A percentile compares a stretch with the other conserved stretches of the same genome.
phyloP scores from a whole-genome alignment of 441 rosid species.

The Brassica hybrid region DNA sequence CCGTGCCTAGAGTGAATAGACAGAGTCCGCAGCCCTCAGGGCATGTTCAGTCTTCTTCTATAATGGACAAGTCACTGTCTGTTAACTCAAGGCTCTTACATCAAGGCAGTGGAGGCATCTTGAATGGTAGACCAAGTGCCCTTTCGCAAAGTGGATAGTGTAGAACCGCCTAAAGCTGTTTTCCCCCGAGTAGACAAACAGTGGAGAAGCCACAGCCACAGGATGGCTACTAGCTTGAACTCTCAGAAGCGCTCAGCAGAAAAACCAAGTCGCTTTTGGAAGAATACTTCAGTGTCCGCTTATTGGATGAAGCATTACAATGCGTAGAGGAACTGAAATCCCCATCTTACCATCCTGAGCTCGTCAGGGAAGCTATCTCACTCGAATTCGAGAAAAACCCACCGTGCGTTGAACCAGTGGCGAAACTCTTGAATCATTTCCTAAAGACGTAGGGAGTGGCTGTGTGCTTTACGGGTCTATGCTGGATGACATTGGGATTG shows the following conservation, averaged over 20 bases:
- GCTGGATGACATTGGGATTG: conserved; percentile 87
- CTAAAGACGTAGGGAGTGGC: conserved; percentile 65
- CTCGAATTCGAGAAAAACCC: conserved; percentile 79
- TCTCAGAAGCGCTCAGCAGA: conserved; percentile 53
- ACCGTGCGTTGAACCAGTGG: conserved; percentile 58
- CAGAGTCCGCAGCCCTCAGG: conserved; percentile 35
- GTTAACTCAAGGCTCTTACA: conserved; percentile 68
- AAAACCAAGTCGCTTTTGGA: conserved; percentile 70
- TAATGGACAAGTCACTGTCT: conserved; percentile 55
- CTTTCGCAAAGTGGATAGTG: conserved; percentile 44
- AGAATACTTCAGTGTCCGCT: conserved; percentile 67
- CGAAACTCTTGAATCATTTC: conserved; percentile 56
- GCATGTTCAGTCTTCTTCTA: conserved; percentile 48
- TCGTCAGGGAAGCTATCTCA: conserved; percentile 81
- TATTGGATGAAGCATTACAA: conserved; percentile 74
- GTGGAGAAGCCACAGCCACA: conserved; percentile 40
- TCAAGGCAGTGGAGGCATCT: conserved; percentile 71
- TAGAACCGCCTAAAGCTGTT: conserved; percentile 29
- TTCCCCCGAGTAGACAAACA: conserved; percentile 48
- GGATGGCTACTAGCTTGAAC: conserved; percentile 49
- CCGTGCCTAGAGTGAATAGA: conserved; percentile 19
- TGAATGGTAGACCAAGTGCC: conserved; percentile 71
- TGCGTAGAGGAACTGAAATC: conserved; percentile 76
- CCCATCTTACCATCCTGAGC: conserved; percentile 72
- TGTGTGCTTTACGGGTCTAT: conserved; percentile 68